phyloP scores from a whole-genome alignment of 2,329 filamentous ascomycete species.

The Fusarium ramigenum region DNA sequence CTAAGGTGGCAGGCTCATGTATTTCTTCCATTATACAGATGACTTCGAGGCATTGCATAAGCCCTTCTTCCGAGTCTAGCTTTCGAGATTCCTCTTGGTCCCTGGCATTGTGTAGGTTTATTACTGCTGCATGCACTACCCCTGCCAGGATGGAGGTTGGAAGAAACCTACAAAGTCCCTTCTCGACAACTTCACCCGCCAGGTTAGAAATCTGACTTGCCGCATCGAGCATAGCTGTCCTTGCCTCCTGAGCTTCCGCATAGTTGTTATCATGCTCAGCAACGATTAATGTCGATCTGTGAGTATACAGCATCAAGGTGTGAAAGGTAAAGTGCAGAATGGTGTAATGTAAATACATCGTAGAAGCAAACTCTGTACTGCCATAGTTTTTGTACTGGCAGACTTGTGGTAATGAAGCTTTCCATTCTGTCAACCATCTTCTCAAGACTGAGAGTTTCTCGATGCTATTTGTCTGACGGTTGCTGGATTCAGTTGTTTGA shows the following conservation, averaged over 20 bases:
- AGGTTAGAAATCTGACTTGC: not conserved
- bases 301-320: not conserved
- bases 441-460: not conserved
- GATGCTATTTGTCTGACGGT: not conserved
- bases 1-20: not conserved
- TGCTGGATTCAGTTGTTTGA: not conserved
- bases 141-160: not conserved
- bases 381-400: not conserved
- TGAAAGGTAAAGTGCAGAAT: not conserved
- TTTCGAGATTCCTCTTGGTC: not conserved
- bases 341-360: not conserved
- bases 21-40: not conserved
- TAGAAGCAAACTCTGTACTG: not conserved
- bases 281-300: not conserved
- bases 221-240: not conserved
- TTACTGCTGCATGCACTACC: not conserved
- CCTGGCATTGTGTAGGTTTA: not conserved
- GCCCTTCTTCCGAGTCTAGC: not conserved
- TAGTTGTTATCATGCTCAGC: not conserved
- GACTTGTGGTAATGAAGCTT: not conserved
- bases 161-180: not conserved
- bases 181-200: not conserved
- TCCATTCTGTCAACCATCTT: not conserved
- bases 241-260: not conserved
- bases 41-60: not conserved